These are phyloP conservation scores for Penicillium fuscoglaucum DNA, from an alignment of 2,329 filamentous ascomycete species.

Conservation along the genomic window DNA sequence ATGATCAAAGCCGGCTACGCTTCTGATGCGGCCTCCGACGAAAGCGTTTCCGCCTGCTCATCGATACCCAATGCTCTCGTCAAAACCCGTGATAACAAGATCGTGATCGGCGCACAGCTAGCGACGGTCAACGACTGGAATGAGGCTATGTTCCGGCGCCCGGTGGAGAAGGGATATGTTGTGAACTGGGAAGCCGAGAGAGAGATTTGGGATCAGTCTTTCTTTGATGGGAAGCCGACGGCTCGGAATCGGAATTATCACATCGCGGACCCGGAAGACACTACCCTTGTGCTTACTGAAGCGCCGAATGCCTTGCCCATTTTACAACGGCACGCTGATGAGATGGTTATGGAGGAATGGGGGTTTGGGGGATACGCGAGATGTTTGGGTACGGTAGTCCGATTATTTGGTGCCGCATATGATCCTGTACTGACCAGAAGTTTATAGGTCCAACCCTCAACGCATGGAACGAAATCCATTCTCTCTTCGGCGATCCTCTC, in stretches of 20 bases:
- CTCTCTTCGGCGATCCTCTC: constrained; percentile 63
- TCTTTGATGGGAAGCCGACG: constrained; percentile 68
- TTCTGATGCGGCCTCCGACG: constrained; percentile 41
- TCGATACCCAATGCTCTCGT: constrained; percentile 87
- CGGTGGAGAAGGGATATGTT: constrained; percentile 90
- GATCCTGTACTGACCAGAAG: neutral
- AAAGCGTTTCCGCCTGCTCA: constrained; percentile 54
- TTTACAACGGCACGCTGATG: constrained; percentile 86
- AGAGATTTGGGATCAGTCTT: constrained; percentile 90
- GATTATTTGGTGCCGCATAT: neutral
- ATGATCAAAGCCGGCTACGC: constrained; percentile 87
- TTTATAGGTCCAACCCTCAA: constrained; percentile 68
- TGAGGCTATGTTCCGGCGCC: constrained; percentile 80
- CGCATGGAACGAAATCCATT: constrained; percentile 76
- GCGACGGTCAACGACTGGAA: constrained; percentile 79
- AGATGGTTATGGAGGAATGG: constrained; percentile 97
- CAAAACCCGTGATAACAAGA: constrained; percentile 73
- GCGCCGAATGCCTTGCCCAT: constrained; percentile 78
- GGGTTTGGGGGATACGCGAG: constrained; percentile 85
- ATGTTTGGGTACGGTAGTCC: constrained; percentile 58
- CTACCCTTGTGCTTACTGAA: constrained; percentile 82
- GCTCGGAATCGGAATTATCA: constrained; percentile 50
- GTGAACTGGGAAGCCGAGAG: constrained; percentile 97
- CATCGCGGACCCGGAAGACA: constrained; percentile 67
- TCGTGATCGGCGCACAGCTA: constrained; percentile 78